Evolutionary conservation across 768 basidiomycete genomes (phyloP).

Genomic region (Suillus alpinus): DNA sequence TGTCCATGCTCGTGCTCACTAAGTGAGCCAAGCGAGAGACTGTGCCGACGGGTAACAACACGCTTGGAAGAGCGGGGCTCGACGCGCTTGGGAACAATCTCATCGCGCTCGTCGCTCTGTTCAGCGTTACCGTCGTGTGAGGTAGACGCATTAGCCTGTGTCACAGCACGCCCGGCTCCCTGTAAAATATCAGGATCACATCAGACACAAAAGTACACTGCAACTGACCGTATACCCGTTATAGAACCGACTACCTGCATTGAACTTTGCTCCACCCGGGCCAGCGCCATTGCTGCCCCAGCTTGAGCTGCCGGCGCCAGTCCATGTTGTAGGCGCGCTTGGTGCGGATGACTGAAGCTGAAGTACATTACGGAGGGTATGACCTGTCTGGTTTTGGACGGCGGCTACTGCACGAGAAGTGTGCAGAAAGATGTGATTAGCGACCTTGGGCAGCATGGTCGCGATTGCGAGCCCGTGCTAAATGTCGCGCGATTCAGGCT

Average conservation of each 20-base stretch:
- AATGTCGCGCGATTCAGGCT: slow-evolving; percentile 1
- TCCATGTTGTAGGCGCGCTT: slow-evolving; percentile 38
- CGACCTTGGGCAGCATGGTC: slow-evolving; percentile 79
- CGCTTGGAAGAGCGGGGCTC: slow-evolving; percentile 36
- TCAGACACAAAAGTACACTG: not conserved
- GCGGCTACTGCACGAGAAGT: slow-evolving; percentile 74
- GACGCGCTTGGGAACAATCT: slow-evolving; percentile 34
- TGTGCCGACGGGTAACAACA: slow-evolving; percentile 55
- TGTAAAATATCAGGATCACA: slow-evolving; percentile 26
- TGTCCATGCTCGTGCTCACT: slow-evolving; percentile 36
- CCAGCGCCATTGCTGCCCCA: slow-evolving; percentile 60
- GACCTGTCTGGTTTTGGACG: slow-evolving; percentile 66
- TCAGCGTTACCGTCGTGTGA: slow-evolving; percentile 47
- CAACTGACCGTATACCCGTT: slow-evolving; percentile 60
- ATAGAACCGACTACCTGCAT: slow-evolving; percentile 70
- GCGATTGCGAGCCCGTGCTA: slow-evolving; percentile 9
- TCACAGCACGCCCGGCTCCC: slow-evolving; percentile 69
- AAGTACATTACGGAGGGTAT: slow-evolving; percentile 74
- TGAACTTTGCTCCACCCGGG: slow-evolving; percentile 71
- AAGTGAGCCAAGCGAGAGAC: slow-evolving; percentile 48
- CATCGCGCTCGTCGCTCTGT: slow-evolving; percentile 61
- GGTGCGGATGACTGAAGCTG: slow-evolving; percentile 57
- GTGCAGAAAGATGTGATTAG: slow-evolving; percentile 72
- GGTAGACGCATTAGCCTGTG: slow-evolving; percentile 65
- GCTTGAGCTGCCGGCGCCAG: slow-evolving; percentile 44